Evolutionary conservation across 2,329 filamentous ascomycete species (phyloP), one percentile per base, ranked within the genome.

Genomic region (Exophiala xenobiotica): DNA sequence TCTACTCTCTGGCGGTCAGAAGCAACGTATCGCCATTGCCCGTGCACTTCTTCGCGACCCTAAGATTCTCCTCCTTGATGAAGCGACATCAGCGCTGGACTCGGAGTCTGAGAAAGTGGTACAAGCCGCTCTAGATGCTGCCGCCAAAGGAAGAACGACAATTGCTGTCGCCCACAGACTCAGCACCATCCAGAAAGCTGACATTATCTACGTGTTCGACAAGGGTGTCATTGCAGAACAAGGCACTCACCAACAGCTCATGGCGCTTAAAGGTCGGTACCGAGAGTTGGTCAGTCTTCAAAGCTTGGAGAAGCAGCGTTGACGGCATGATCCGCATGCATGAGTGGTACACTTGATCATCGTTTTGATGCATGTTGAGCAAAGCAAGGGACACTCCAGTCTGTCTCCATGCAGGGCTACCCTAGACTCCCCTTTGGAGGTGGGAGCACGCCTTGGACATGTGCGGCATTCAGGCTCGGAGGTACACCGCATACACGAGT

Each of bases 151-250:
- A 38, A 81, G 90, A 45, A 95, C 90, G 5, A 97, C 92, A 0
- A 93, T 99, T 57, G 91, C 92, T 1, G 92, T 99, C 1, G 93
- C 93, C 2, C 92, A 99, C 70, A 79, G 93, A 19, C 74, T 99
- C 4, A 90, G 85, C 64, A 96, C 93, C 0, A 96, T 97, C 54
- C 90, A 96, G 67, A 91, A 93, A 67, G 92, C 92, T 0, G 92
- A 97, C 66, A 74, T 92, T 42, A 97, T 97, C 62, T 96, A 95
- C 60, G 92, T 97, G n/a, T 93, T 97, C 67, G 91, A 96, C 68
- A 85, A 88, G 63, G 93, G 92, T 6, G 80, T 82, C 53, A 82
- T 97, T 37, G 87, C 95, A 1, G 92, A 97, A 74, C 80, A 81
- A 60, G 92, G 92, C 4, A 90, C 83, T 6, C 92, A 97, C 66